Base-by-base conservation (phyloP, 140 eudicot species). In the Erigeron philadelphicus region DNA sequence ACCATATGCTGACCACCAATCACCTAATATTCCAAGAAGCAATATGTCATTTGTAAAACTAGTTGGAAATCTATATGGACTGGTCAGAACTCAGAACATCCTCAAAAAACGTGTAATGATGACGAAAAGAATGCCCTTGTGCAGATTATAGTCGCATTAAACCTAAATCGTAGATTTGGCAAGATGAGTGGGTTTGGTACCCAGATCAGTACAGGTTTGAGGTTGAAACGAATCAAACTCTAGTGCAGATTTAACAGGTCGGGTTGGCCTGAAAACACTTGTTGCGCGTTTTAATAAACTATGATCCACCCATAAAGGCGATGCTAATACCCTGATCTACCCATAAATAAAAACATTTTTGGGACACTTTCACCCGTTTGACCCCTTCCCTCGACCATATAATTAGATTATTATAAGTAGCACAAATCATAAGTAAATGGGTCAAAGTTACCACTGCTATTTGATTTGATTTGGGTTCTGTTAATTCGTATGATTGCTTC, bases 1-100 rank as follows among this genome's bases (percentile, higher is more conserved):
- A 46, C 86, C 86, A 75, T 78, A 82, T 59, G 49, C 83, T 9
- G 73, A 74, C 86, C 86, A 78, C 83, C 83, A 82, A 75, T 78
- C 81, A 40, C 81, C 86, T 82, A 50, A 25, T 7, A 58, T 58
- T 58, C 11, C 16, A 13, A 49, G 55, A 49, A 49, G 55, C 55
- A 49, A 49, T 3, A 49, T 49, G 55, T 11, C 55, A 49, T 4
- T 4, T 4, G 18, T 49, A 31, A 31, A 2, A 4, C 38, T 31
- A 2, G 38, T 11, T 8, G 44, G 13, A 48, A 21, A 45, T 40
- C 53, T 46, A 66, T 18, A 49, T 49, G 12, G 18, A 13, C 6
- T 49, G 38, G 55, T 49, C 55, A 31, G 38, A 31, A 31, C 38
- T 49, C 55, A 31, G 38, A 31, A 31, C 38, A 31, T 31, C 18